phyloP scores from a whole-genome alignment of 371 early-diverging fungal genomes.

The Furculomyces boomerangus region DNA sequence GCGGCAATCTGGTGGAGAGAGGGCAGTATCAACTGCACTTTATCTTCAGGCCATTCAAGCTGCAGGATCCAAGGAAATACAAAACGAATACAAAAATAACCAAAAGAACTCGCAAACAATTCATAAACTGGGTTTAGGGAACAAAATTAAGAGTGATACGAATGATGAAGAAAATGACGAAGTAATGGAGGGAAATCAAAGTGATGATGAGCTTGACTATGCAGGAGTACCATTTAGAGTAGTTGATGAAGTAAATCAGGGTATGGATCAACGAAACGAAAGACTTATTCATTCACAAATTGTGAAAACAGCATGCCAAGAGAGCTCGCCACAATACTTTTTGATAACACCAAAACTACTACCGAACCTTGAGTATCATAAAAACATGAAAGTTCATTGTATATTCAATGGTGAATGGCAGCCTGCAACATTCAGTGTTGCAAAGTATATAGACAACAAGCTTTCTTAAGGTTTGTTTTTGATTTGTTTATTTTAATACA shows the following conservation, averaged over 20 bases:
- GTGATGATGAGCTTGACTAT: not conserved
- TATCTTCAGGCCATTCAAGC: conserved; percentile 91
- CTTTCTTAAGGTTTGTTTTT: not conserved
- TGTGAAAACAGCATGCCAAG: conserved; percentile 42
- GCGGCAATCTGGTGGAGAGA: conserved; percentile 97
- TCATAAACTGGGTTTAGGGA: not conserved
- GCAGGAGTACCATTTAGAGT: conserved; percentile 81
- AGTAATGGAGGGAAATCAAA: not conserved
- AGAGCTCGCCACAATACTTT: conserved; percentile 48
- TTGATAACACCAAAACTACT: conserved; percentile 98
- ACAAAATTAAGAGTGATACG: not conserved
- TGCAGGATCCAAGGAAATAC: not conserved
- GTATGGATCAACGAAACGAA: conserved; percentile 99
- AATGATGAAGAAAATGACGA: not conserved
- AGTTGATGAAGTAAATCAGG: conserved; percentile 99
- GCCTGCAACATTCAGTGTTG: conserved; percentile 27
- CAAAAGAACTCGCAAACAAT: not conserved
- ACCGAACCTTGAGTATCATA: conserved; percentile 85
- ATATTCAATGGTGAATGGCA: conserved; percentile 90
- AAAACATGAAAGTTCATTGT: conserved; percentile 79
- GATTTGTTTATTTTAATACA: not conserved
- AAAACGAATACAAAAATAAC: not conserved
- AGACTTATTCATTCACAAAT: conserved; percentile 88
- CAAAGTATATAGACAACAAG: not conserved
- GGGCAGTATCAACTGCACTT: conserved; percentile 90